Base-by-base conservation (phyloP, 2,329 filamentous ascomycete genomes). In the Escovopsis weberi region DNA sequence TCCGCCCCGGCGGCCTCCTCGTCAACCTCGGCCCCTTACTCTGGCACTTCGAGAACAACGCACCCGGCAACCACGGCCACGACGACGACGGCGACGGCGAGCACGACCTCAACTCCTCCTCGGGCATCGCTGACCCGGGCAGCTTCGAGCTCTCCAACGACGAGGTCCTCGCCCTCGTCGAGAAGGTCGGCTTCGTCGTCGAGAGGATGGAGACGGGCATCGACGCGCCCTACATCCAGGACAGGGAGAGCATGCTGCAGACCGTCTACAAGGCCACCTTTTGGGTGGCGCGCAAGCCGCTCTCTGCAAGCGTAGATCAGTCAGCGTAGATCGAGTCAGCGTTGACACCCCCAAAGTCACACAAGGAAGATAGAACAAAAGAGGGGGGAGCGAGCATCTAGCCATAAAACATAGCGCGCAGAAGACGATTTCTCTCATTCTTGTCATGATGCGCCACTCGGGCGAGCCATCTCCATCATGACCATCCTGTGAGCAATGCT, bases 31-130 rank as follows among this genome's bases (percentile, higher is more conserved):
- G 91, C 0, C 91, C 91, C 1, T 63, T 98, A 43, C 67, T 96
- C 35, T 98, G 91, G 91, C 93, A 98, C 60, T 96, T 93, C 59
- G 86, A 93, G 57, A 82, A 86, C 50, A 74, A 80, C 36, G 70
- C 75, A 1, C 75, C 74, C 0, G 73, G 75, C 34, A 70, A 72
- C 49, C 67, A 75, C 53, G 66, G 72, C 11, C 64, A 67, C 35
- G 68, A 72, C 32, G 63, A 67, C 33, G 68, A 72, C 41, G 67
- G 65, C 26, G 69, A 72, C 40, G 67, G 65, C 28, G 67, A 70
- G 45, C 63, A 69, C 47, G 69, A 72, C 46, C 61, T 62, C 30
- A 63, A 60, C 41, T 65, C 60, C 45, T 69, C 68, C 12, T 67
- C 72, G 37, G 86, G 86, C 1, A 93, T 95, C 48, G 87, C 79